phyloP scores from a whole-genome alignment of 164 flowering plant genomes.

The Nymphaea colorata region DNA sequence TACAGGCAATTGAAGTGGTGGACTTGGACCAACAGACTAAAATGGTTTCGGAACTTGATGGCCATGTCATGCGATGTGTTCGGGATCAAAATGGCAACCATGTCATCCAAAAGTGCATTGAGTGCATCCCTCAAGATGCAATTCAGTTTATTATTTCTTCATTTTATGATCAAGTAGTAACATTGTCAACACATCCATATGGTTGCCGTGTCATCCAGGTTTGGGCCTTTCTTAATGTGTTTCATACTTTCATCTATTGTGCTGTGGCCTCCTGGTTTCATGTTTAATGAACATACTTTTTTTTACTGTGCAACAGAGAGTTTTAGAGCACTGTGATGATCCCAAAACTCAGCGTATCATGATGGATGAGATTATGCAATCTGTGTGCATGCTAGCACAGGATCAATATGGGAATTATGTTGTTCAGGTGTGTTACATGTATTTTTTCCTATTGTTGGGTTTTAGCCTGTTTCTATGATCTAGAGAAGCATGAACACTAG shows the following conservation, averaged over 20 bases:
- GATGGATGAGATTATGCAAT: slow-evolving; percentile 85
- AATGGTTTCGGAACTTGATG: slow-evolving; percentile 92
- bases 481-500: neutral
- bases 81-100: slow-evolving; percentile 99
- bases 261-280: neutral
- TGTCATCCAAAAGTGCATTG: slow-evolving; percentile 96
- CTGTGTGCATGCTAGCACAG: slow-evolving; percentile 81
- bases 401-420: slow-evolving; percentile 99
- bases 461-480: neutral
- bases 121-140: slow-evolving; percentile 87
- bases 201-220: slow-evolving; percentile 99
- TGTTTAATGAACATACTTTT: slow-evolving; percentile 2
- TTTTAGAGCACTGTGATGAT: slow-evolving; percentile 79
- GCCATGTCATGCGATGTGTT: slow-evolving; percentile 88
- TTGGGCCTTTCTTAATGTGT: neutral
- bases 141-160: slow-evolving; percentile 77
- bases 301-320: slow-evolving; percentile 34
- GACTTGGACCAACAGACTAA: slow-evolving; percentile 86
- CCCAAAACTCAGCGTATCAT: slow-evolving; percentile 62
- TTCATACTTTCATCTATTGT: neutral
- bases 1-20: slow-evolving; percentile 96
- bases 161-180: slow-evolving; percentile 84
- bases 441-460: neutral
- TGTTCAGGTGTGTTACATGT: slow-evolving; percentile 64
- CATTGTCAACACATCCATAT: slow-evolving; percentile 91